Base-by-base conservation (phyloP, 192 early-diverging fungal species). In the Rhizophlyctis rosea region DNA sequence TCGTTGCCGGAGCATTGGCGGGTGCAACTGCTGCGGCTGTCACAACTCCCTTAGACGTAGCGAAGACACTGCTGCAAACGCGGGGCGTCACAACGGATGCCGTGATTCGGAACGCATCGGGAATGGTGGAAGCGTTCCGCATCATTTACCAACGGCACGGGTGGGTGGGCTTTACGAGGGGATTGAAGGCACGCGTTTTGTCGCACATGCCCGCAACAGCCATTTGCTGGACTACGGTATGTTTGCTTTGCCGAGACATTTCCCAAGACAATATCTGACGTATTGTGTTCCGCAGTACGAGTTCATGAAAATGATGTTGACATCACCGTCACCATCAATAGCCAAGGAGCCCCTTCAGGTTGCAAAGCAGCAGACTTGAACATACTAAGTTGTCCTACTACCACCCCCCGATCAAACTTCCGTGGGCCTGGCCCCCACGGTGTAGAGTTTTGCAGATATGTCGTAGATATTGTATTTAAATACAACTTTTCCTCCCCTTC, bases 31-130 rank as follows among this genome's bases (percentile, higher is more conserved):
- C 96, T 0, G 86, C 91, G 0, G 84, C 90, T 13, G 71, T 88
- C 32, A 98, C 96, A 0, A 98, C 90, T 25, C 96, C 96, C 1
- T 73, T 98, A n/a, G 94, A 98, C 72, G 94, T 95, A 16, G 87
- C 88, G 33, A 97, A 97, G 70, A 98, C 96, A n/a, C 69, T 95
- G 57, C 74, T 98, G 62, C 96, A 98, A 69, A 95, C 94, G 2
- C 79, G 93, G 13, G 94, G 94, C 0, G 76, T 83, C n/a, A 79
- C 86, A 1, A 61, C 76, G 0, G 93, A 96, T 57, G 25, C 78
- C 3, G 85, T 76, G 33, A 86, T 96, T 35, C 73, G 89, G 47
- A 64, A 79, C 11, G 91, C 87, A 1, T 79, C 65, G 13, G 94
- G 93, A 1, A 77, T 96, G 68, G 47, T 59, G 14, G 78, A 86